Evolutionary conservation across 2,329 filamentous ascomycete species (phyloP).

Genomic region (Teratosphaeria pseudoeucalypti): DNA sequence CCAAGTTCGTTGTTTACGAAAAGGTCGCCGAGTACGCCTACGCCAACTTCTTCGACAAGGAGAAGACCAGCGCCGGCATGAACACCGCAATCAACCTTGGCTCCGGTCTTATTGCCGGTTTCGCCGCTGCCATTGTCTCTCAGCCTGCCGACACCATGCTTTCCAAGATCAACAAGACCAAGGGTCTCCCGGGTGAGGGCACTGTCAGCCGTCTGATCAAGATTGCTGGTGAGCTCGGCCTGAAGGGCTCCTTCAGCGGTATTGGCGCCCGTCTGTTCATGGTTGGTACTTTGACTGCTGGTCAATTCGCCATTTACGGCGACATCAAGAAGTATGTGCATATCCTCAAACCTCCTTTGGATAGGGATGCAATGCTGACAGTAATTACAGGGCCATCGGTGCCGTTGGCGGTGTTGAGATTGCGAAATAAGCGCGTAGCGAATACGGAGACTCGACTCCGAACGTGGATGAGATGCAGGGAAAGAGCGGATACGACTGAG

Average conservation of each 20-base stretch:
- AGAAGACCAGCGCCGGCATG: conserved; percentile 52
- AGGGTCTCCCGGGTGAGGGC: conserved; percentile 76
- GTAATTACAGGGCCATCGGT: conserved; percentile 34
- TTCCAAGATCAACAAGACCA: conserved; percentile 92
- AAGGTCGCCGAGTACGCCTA: conserved; percentile 72
- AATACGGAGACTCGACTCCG: neutral
- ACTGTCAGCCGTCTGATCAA: conserved; percentile 72
- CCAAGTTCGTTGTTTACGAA: conserved; percentile 92
- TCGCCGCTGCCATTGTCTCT: conserved; percentile 76
- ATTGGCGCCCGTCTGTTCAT: conserved; percentile 71
- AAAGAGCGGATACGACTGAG: neutral
- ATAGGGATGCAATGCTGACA: neutral
- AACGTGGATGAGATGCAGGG: neutral
- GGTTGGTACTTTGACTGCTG: conserved; percentile 64
- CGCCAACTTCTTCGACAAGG: conserved; percentile 55
- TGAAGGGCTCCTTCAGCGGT: conserved; percentile 65
- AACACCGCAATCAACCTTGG: conserved; percentile 77
- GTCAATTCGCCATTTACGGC: conserved; percentile 89
- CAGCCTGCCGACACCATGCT: conserved; percentile 92
- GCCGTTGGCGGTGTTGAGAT: conserved; percentile 70
- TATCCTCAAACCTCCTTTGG: neutral
- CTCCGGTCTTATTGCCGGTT: conserved; percentile 75
- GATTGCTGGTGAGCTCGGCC: conserved; percentile 76
- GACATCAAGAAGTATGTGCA: conserved; percentile 35
- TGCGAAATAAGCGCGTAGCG: conserved; percentile 16